Base-by-base conservation (phyloP, 352 stramenopile genomes). In the Phytophthora tubulina region DNA sequence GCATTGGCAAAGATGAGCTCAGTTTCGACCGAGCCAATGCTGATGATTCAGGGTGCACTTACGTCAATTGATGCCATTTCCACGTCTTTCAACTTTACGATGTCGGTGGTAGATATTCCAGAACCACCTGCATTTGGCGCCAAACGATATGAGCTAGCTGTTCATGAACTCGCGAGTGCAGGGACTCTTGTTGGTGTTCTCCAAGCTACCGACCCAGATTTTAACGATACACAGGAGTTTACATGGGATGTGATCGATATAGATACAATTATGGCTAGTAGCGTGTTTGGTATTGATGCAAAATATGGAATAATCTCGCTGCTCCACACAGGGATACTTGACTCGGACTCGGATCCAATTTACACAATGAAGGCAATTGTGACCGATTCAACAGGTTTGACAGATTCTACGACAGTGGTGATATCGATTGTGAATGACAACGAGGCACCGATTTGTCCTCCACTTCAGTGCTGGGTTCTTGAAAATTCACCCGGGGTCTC, bases 381-480 rank as follows among this genome's bases (percentile, higher is more conserved):
- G 21, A 72, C 51, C 11, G 71, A 78, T 66, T 72, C 59, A 38
- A 68, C 54, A 21, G 66, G 55, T 2, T 63, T 91, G 4, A 63
- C 30, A 7, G 67, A 66, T 31, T 72, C 35, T 0, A 42, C 54
- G 0, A 38, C 10, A 5, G 65, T 87, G 4, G 17, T 52, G 4
- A 61, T 91, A 36, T 62, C 55, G 0, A 65, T 88, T 13, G 41
- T 88, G 11, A 73, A 85, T 35, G 79, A 89, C 51, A 91, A 91
- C 27, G 70, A 91, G 27, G 63, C 78, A 3, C 84, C 84, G 1
- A 48, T 63, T 36, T 91, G 84, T 54, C 65, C 79, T 1, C 13
- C 35, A 3, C 3, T 91, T 42, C 74, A 89, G n/a, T 91, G 84
- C 44, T 91, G 81, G 81, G 76, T 79, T 7, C 50, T 85, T 13